A percentile compares a stretch with the other conserved stretches of the same genome.
phyloP scores from a whole-genome alignment of 768 basidiomycete genomes.

The Tephrocybe sp. region DNA sequence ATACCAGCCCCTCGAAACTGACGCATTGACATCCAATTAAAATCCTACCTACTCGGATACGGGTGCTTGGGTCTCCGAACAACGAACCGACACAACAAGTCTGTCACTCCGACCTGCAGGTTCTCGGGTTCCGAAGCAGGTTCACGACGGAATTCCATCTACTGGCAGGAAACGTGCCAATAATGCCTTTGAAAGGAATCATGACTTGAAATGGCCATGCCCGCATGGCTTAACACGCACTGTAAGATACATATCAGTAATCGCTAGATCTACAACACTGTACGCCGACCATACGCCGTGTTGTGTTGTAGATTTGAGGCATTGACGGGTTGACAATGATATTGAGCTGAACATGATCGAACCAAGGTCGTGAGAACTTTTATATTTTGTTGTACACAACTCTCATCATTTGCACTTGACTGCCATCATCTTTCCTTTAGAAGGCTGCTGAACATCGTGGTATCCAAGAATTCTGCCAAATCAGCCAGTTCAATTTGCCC shows the following conservation, averaged over 20 bases:
- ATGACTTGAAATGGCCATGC: too few species aligned
- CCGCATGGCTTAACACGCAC: too few species aligned
- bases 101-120: too few species aligned
- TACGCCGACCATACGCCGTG: too few species aligned
- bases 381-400: background rate
- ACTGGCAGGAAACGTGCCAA: too few species aligned
- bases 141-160: too few species aligned
- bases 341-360: background rate
- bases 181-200: too few species aligned
- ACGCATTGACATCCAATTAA: background rate
- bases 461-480: background rate
- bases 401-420: background rate
- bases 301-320: background rate
- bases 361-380: background rate
- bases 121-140: too few species aligned
- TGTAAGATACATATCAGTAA: too few species aligned
- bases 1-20: background rate
- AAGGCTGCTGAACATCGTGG: background rate
- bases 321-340: background rate
- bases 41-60: background rate
- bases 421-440: background rate
- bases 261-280: too few species aligned
- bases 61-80: background rate
- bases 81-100: too few species aligned
- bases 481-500: background rate